A percentile compares a stretch with the other conserved stretches of the same genome.
Conservation (phyloP, 805 yeast genomes). For the Kodamaea hsintzibuensis region DNA sequence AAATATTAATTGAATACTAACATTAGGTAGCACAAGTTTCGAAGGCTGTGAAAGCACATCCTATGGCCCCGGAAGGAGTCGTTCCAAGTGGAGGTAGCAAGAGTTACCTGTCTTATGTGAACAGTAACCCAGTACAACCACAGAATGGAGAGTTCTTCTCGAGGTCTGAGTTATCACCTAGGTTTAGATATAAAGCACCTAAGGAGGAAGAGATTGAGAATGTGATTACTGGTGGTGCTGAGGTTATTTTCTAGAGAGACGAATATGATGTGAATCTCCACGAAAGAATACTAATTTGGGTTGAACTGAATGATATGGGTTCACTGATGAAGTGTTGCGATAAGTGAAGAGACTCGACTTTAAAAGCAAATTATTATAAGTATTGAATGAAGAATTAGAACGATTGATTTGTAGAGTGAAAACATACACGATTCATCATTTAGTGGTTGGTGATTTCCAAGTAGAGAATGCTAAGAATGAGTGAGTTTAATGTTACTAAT, state of each 20-base stretch:
- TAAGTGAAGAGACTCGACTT: too few species aligned
- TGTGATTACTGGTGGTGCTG: conserved; percentile 85
- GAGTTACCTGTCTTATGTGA: conserved; percentile 16
- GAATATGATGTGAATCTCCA: neutral
- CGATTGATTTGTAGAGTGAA: too few species aligned
- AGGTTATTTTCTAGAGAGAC: conserved; percentile 41
- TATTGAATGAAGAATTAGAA: too few species aligned
- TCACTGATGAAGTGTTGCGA: too few species aligned
- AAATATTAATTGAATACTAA: neutral
- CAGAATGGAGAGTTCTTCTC: conserved; percentile 48
- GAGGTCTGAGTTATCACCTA: conserved; percentile 65
- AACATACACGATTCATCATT: too few species aligned
- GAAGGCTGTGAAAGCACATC: conserved; percentile 34
- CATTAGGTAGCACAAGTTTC: neutral
- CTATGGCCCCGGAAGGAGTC: conserved; percentile 45
- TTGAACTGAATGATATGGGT: neutral
- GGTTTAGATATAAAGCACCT: conserved; percentile 68
- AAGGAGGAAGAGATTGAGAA: conserved; percentile 73
- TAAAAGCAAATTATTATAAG: too few species aligned
- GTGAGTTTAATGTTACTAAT: too few species aligned
- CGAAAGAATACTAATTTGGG: neutral
- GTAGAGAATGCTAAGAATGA: too few species aligned
- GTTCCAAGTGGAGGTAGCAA: conserved; percentile 32
- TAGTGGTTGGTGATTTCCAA: too few species aligned
- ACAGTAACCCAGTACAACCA: conserved; percentile 41